A percentile compares a stretch with the other conserved stretches of the same genome.
Evolutionary conservation across 495 filamentous ascomycete species (phyloP).

Genomic region (Chaetomium cochliodes): DNA sequence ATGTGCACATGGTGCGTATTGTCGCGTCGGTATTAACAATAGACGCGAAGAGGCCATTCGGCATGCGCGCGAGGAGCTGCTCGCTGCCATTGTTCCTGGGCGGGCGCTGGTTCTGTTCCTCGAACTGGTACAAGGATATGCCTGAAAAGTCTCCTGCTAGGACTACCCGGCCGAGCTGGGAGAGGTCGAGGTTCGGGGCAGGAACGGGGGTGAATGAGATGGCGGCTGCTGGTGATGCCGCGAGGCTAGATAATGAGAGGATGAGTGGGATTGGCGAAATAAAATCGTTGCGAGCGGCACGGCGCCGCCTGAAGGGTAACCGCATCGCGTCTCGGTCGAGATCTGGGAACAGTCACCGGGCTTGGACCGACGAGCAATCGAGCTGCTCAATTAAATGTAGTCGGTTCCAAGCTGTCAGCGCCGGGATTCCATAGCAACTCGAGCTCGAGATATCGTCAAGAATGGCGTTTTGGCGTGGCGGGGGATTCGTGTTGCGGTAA

Average conservation of each 20-base stretch:
- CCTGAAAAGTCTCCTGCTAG: constrained; percentile 88
- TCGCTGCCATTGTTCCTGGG: constrained; percentile 72
- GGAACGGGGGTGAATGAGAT: constrained; percentile 70
- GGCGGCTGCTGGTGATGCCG: constrained; percentile 51
- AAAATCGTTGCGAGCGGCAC: constrained; percentile 34
- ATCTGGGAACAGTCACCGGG: constrained; percentile 7
- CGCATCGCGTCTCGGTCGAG: constrained; percentile 39
- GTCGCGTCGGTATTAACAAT: constrained; percentile 74
- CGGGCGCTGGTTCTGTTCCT: constrained; percentile 68
- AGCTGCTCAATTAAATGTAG: constrained; percentile 25
- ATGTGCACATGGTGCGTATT: constrained; percentile 84
- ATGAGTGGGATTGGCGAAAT: constrained; percentile 32
- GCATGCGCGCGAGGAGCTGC: constrained; percentile 75
- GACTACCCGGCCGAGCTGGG: constrained; percentile 76
- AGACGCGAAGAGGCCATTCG: constrained; percentile 77
- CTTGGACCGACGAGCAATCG: constrained; percentile 27
- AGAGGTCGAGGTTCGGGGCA: constrained; percentile 75
- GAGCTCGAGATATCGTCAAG: not conserved
- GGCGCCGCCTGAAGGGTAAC: constrained; percentile 37
- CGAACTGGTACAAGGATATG: constrained; percentile 84
- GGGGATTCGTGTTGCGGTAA: constrained; percentile 10
- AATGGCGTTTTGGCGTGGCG: constrained; percentile 13
- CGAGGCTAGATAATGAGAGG: constrained; percentile 44
- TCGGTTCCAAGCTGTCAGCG: constrained; percentile 25
- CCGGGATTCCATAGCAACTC: constrained; percentile 28